Evolutionary conservation across 257 asterid species (phyloP).

Genomic region (Fraxinus cuspidata): DNA sequence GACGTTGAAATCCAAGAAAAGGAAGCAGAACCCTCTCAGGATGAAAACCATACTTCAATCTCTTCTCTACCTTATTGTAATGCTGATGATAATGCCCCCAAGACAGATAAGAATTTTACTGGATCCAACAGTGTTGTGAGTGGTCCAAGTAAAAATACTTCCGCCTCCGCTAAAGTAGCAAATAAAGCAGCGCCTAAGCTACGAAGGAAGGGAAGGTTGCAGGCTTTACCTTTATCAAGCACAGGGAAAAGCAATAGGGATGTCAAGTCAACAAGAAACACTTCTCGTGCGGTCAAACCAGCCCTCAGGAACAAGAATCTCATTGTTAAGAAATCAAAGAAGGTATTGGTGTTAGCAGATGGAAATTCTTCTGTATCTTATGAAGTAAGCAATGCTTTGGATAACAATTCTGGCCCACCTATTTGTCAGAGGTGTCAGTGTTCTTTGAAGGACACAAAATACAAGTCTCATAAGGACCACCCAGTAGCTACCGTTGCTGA

Average conservation of each 20-base stretch:
- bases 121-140: slow-evolving; percentile 36
- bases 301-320: slow-evolving; percentile 58
- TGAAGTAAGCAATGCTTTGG: slow-evolving; percentile 33
- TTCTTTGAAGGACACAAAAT: slow-evolving; percentile 46
- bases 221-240: slow-evolving; percentile 48
- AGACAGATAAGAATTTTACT: slow-evolving; percentile 25
- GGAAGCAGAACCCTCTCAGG: slow-evolving; percentile 18
- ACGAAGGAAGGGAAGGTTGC: slow-evolving; percentile 58
- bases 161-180: slow-evolving; percentile 38
- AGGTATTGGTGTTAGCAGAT: slow-evolving; percentile 32
- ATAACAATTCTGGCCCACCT: slow-evolving; percentile 33
- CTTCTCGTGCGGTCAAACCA: slow-evolving; percentile 59
- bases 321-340: slow-evolving; percentile 55
- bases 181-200: slow-evolving; percentile 55
- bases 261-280: slow-evolving; percentile 42
- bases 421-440: slow-evolving; percentile 89
- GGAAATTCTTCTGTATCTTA: slow-evolving; percentile 19
- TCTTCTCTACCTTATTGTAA: neutral
- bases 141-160: slow-evolving; percentile 34
- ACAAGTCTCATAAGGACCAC: slow-evolving; percentile 36
- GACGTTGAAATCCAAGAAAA: slow-evolving; percentile 32
- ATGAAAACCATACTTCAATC: slow-evolving; percentile 33
- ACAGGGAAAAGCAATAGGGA: slow-evolving; percentile 53
- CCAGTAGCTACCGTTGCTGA: slow-evolving; percentile 24
- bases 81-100: slow-evolving; percentile 10